Conservation (phyloP, 2,329 filamentous ascomycete genomes). For the Xylaria sp. region DNA sequence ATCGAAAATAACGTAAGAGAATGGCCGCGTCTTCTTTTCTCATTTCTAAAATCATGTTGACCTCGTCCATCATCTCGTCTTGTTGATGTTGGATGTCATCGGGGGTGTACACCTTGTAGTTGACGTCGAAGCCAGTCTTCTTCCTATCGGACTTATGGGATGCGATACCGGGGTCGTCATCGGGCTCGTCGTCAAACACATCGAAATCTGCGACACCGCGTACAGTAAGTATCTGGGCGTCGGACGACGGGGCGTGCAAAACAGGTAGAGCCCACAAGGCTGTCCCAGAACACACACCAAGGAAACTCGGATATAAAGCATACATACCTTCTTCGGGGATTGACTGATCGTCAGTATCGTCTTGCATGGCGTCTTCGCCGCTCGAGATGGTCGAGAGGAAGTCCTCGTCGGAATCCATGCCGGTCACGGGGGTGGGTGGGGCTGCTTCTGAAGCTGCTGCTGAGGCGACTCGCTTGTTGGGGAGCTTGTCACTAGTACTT, state of each 20-base stretch:
- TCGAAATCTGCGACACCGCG: conserved; percentile 56
- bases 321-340: conserved; percentile 54
- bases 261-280: background rate
- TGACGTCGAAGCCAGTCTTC: conserved; percentile 78
- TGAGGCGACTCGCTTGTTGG: conserved; percentile 61
- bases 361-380: conserved; percentile 72
- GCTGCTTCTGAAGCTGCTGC: conserved; percentile 45
- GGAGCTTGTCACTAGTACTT: conserved; percentile 44
- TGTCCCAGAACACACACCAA: conserved; percentile 7
- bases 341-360: conserved; percentile 72
- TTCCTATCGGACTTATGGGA: conserved; percentile 67
- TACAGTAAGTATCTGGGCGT: conserved; percentile 1
- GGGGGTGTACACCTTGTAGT: conserved; percentile 80
- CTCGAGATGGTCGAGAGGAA: conserved; percentile 85
- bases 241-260: no score
- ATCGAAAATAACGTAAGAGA: conserved; percentile 82
- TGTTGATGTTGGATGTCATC: conserved; percentile 83
- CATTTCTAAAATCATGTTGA: conserved; percentile 88
- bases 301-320: background rate
- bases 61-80: conserved; percentile 82
- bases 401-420: conserved; percentile 95
- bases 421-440: conserved; percentile 62
- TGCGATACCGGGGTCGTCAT: conserved; percentile 56
- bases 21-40: conserved; percentile 90
- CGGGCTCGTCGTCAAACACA: conserved; percentile 60